phyloP scores from a whole-genome alignment of 2,329 filamentous ascomycete species.

The Alternaria sp. region DNA sequence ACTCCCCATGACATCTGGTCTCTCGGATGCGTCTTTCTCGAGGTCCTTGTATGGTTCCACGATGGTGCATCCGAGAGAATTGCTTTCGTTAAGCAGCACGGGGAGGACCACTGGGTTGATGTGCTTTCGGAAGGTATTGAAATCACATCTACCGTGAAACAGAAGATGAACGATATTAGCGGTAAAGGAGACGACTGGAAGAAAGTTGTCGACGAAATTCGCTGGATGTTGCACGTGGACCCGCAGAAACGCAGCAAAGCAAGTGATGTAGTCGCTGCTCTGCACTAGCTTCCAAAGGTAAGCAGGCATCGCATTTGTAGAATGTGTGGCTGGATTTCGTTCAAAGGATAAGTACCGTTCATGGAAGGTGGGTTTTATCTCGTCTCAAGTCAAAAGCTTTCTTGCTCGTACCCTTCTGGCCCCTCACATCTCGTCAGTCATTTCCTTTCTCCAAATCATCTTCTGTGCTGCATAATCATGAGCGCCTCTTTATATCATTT shows the following conservation, averaged over 20 bases:
- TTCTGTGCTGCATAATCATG: no score
- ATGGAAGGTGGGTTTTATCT: no score
- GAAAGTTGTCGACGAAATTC: background rate
- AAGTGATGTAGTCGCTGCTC: background rate
- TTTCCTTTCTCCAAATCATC: no score
- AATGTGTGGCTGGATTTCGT: no score
- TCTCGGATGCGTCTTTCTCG: slow-evolving; percentile 37
- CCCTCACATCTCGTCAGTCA: no score
- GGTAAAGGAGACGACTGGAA: background rate
- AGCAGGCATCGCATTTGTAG: background rate
- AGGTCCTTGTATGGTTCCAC: slow-evolving; percentile 6
- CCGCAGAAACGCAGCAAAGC: background rate
- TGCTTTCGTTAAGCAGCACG: background rate
- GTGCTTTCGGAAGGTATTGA: no score
- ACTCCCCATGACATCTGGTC: slow-evolving; percentile 53
- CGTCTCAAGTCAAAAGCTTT: no score
- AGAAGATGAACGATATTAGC: background rate
- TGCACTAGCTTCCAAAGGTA: background rate
- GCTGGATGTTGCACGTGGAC: background rate
- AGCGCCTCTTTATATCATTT: no score
- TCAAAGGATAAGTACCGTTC: background rate
- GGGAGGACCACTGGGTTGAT: background rate
- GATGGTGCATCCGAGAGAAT: background rate
- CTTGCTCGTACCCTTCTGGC: no score
- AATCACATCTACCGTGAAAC: background rate